Percentiles rank a stretch among this genome's conserved stretches.
Evolutionary conservation across 331 rosid species (phyloP).

Genomic region (Cucumis variabilis): DNA sequence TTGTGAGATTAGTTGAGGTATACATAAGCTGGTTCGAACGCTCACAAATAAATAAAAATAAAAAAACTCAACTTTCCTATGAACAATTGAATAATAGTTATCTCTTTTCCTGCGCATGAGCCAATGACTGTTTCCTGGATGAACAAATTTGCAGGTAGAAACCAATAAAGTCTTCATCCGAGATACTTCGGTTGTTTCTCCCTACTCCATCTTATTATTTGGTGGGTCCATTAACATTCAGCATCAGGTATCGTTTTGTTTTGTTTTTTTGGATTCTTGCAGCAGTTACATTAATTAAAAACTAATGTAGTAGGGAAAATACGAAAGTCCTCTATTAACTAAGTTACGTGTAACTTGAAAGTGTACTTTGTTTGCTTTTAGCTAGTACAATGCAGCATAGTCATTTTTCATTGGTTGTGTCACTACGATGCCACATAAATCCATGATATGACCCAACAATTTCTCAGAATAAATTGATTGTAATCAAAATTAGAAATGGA

Average conservation of each 20-base stretch:
- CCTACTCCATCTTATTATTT: conserved; percentile 90
- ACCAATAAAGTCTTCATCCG: conserved; percentile 84
- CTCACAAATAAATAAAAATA: background rate
- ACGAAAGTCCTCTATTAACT: background rate
- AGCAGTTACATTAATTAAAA: conserved; percentile 11
- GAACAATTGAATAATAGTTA: background rate
- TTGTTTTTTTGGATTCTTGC: background rate
- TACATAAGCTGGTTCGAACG: too few species aligned
- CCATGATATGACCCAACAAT: background rate
- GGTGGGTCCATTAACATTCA: conserved; percentile 89
- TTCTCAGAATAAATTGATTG: background rate
- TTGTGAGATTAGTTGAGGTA: too few species aligned
- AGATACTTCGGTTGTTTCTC: conserved; percentile 83
- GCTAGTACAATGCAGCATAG: background rate
- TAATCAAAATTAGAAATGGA: background rate
- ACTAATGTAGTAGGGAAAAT: background rate
- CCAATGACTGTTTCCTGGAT: background rate
- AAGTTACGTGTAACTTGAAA: background rate
- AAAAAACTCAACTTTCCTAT: background rate
- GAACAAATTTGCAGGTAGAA: conserved; percentile 70
- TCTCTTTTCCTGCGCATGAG: background rate
- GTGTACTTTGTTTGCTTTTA: background rate
- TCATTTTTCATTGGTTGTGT: background rate
- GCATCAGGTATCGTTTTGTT: conserved; percentile 72
- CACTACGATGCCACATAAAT: background rate